Base-by-base conservation (phyloP, 192 early-diverging fungal genomes). In the Phlyctochytrium bullatum region DNA sequence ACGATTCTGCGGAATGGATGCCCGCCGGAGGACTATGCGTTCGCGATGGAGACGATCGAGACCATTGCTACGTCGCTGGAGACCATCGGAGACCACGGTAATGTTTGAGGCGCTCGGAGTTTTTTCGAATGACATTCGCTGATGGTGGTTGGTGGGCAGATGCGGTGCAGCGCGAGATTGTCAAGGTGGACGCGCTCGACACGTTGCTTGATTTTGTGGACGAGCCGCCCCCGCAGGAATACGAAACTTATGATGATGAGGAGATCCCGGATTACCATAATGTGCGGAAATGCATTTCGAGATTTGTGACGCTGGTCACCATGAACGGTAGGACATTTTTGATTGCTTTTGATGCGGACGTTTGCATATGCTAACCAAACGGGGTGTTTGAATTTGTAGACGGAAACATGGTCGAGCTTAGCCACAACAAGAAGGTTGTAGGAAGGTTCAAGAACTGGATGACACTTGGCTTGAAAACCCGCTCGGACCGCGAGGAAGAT, bases 191-290 rank as follows among this genome's bases (percentile, higher is more conserved):
- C 47, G 47, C 72, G 27, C 47, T 82, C 1, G 76, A 73, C 29
- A 34, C 59, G 28, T 63, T 82, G 0, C 63, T 82, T 10, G 76
- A 82, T 63, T 82, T 82, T 65, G 80, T 82, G 3, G 80, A 82
- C 36, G 77, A 78, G 59, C 58, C 36, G 6, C 23, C 59, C 12
- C 59, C 54, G 14, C 16, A 14, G 2, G n/a, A 59, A 20, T 0
- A 2, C 20, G 24, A 50, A 20, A 51, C 24, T 10, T 68, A 77
- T 6, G 24, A 62, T 3, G 69, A 75, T 59, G 73, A 75, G 35
- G 72, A 67, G n/a, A 35, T 28, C 28, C 6, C 20, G 3, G 14
- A 34, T 10, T 82, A 77, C 57, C 24, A 33, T n/a, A 78, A 79
- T 0, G 57, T 82, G 30, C 78, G 77, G 2, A 80, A 75, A 64